A percentile compares a stretch with the other conserved stretches of the same genome.
Conservation (phyloP, 129 eudicot genomes). For the Flaveria trinervia region DNA sequence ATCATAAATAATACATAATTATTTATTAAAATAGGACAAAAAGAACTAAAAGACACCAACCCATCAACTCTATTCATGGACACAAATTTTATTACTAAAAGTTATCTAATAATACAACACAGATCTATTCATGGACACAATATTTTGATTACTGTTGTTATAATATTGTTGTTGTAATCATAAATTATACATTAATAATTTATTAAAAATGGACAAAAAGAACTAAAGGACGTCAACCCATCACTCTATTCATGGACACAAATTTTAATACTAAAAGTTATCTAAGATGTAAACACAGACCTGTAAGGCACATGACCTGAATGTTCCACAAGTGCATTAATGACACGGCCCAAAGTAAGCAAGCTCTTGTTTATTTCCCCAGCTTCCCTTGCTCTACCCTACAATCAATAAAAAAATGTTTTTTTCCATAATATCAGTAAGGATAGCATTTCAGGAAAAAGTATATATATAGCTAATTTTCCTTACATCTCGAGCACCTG, state of each 20-base stretch:
- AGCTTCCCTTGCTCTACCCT: constrained; percentile 91
- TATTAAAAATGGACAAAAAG: not conserved
- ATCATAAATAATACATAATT: not conserved
- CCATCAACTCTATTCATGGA: not conserved
- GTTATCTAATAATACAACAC: constrained; percentile 16
- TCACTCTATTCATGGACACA: not conserved
- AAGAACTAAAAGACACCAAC: not conserved
- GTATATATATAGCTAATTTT: not conserved
- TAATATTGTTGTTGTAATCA: not conserved
- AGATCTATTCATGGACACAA: constrained; percentile 44
- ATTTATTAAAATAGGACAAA: not conserved
- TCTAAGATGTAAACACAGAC: constrained; percentile 36
- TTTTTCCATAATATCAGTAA: constrained; percentile 14
- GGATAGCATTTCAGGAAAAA: not conserved
- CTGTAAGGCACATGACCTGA: constrained; percentile 81
- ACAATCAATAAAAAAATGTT: constrained; percentile 20
- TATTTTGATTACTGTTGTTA: not conserved
- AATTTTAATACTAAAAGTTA: not conserved
- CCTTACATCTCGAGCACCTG: constrained; percentile 80
- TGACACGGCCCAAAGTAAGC: constrained; percentile 84
- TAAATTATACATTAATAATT: not conserved
- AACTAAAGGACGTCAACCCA: not conserved
- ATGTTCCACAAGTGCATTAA: constrained; percentile 83
- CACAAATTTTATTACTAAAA: not conserved
- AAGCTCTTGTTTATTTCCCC: constrained; percentile 92